Conservation (phyloP, 805 yeast genomes). For the Ogataea henricii region DNA sequence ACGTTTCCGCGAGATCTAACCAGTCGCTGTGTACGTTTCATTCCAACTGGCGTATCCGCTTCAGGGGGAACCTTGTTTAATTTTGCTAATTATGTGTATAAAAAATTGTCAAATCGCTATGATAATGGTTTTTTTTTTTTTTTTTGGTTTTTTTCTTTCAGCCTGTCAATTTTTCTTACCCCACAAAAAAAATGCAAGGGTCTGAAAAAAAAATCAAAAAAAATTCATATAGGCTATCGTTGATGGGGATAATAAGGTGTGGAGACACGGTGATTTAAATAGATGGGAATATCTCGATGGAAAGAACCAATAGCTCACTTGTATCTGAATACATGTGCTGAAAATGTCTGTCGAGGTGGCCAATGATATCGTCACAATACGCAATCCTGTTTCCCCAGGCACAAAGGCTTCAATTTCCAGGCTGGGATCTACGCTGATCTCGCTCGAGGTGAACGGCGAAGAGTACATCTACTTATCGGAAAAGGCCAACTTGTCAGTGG, state of each 20-base stretch:
- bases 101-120: not conserved
- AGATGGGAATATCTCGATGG: not conserved
- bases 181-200: not conserved
- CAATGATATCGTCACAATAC: conserved; percentile 15
- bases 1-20: conserved; percentile 16
- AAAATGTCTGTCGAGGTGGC: conserved; percentile 21
- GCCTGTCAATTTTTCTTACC: not conserved
- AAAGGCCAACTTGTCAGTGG: conserved; percentile 14
- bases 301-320: too few relatives aligned
- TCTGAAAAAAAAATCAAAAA: not conserved
- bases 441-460: conserved; percentile 13
- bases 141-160: too few relatives aligned
- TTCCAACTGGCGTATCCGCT: too few relatives aligned
- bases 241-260: not conserved
- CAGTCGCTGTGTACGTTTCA: too few relatives aligned
- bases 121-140: not conserved
- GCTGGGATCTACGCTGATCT: conserved; percentile 22
- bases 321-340: not conserved
- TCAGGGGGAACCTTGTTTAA: not conserved
- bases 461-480: conserved; percentile 23
- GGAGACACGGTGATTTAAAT: not conserved
- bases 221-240: conserved; percentile 2
- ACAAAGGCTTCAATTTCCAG: conserved; percentile 18
- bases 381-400: conserved; percentile 6
- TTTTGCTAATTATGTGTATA: not conserved